phyloP scores from a whole-genome alignment of 2,329 filamentous ascomycete species.

The Pseudogymnoascus sp. region DNA sequence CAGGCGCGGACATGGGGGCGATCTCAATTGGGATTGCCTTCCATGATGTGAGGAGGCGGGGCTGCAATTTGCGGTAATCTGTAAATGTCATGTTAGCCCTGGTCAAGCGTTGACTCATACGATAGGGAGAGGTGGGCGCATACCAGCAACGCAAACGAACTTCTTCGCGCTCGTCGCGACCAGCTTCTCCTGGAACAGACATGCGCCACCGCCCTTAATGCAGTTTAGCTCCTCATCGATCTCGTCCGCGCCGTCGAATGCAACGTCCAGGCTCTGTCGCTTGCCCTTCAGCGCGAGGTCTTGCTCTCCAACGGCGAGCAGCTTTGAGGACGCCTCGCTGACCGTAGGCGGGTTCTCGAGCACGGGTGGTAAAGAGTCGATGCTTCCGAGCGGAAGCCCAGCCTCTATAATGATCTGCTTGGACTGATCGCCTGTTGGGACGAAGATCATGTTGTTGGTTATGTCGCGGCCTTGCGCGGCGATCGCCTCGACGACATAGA shows the following conservation, averaged over 20 bases:
- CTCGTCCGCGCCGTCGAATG: slow-evolving; percentile 95
- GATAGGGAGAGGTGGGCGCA: slow-evolving; percentile 23
- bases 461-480: slow-evolving; percentile 47
- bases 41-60: slow-evolving; percentile 68
- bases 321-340: slow-evolving; percentile 53
- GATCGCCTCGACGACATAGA: slow-evolving; percentile 80
- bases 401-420: slow-evolving; percentile 77
- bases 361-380: slow-evolving; percentile 28
- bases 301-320: slow-evolving; percentile 45
- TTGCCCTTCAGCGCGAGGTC: slow-evolving; percentile 29
- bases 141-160: slow-evolving; percentile 80
- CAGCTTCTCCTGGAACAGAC: slow-evolving; percentile 94
- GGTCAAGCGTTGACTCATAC: not conserved
- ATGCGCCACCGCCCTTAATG: slow-evolving; percentile 97
- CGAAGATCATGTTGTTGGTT: slow-evolving; percentile 63
- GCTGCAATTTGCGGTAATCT: slow-evolving; percentile 87
- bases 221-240: slow-evolving; percentile 91
- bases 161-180: slow-evolving; percentile 77
- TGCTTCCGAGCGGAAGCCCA: slow-evolving; percentile 60
- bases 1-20: slow-evolving; percentile 70
- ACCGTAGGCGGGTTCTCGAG: slow-evolving; percentile 20
- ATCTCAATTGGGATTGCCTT: slow-evolving; percentile 88
- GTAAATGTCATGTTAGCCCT: slow-evolving; percentile 14
- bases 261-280: slow-evolving; percentile 63
- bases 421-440: slow-evolving; percentile 83